Evolutionary conservation across 2,329 filamentous ascomycete species (phyloP).

Genomic region (Exophiala aquamarina): DNA sequence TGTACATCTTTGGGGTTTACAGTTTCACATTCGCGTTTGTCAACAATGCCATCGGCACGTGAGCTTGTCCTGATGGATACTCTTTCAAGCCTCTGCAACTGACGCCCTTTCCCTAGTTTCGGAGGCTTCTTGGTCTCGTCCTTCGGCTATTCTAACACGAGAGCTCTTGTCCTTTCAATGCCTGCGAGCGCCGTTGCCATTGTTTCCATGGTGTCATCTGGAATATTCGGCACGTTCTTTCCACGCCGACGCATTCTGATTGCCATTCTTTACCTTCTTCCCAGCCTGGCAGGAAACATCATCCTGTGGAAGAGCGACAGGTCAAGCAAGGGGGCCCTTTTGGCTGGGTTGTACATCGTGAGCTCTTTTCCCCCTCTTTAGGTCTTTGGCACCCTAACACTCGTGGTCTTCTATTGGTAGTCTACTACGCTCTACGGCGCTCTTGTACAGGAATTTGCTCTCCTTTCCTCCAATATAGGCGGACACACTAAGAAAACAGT

Average conservation of each 20-base stretch:
- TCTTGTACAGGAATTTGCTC: conserved; percentile 12
- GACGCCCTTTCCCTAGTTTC: not conserved
- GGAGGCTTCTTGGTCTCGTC: conserved; percentile 9
- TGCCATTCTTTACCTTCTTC: conserved; percentile 10
- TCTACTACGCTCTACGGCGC: conserved; percentile 9
- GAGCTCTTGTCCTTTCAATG: conserved; percentile 10
- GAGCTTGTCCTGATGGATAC: not conserved
- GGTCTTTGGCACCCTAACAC: not conserved
- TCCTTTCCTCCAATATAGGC: conserved; percentile 10
- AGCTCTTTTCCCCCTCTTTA: not conserved
- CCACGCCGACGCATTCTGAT: conserved; percentile 8
- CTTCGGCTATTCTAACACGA: conserved; percentile 8
- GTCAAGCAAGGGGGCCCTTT: conserved; percentile 10
- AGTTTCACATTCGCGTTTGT: conserved; percentile 47
- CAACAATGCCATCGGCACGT: conserved; percentile 48
- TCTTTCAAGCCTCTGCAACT: not conserved
- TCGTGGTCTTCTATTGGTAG: not conserved
- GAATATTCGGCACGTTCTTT: conserved; percentile 5
- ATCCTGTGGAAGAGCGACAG: conserved; percentile 12
- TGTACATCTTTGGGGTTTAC: conserved; percentile 51
- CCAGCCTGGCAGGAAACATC: conserved; percentile 9
- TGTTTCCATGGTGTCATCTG: conserved; percentile 9
- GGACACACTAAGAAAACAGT: conserved; percentile 14
- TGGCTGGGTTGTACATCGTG: conserved; percentile 10
- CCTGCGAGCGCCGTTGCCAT: conserved; percentile 8